Base-by-base conservation (phyloP, 2,329 filamentous ascomycete genomes). In the Talaromyces rugulosus region DNA sequence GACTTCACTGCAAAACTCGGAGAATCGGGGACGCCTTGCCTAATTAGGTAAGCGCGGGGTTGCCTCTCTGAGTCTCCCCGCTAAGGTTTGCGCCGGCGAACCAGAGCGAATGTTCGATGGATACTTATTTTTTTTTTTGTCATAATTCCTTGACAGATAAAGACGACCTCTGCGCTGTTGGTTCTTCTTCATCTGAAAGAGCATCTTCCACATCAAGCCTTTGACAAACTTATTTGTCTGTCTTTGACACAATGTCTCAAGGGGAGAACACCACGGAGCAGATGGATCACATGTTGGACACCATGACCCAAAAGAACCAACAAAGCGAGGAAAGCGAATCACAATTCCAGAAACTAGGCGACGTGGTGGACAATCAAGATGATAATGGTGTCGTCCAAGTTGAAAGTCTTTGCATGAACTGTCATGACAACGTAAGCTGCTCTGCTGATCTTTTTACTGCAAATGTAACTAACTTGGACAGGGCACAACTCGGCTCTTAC, bases 361-460 rank as follows among this genome's bases (percentile, higher is more conserved):
- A 77, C 60, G 64, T 77, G 50, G 73, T 76, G 14, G 73, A 77
- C 63, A 68, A 67, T 51, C 67, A 78, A 62, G 75, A 78, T 31
- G 76, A 78, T 44, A 75, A 71, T n/a, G 78, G 78, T 40, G 68
- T 79, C 5, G 77, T 80, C 67, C 69, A 77, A 56, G 67, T 82
- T 27, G 89, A 93, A 76, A 91, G 89, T 66, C 82, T 94, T 27
- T 94, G 90, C 81, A 93, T 94, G 90, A 92, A 91, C 80, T 94
- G 90, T 78, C 85, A 88, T 68, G 82, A 92, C 68, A 90, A 92
- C 82, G 89, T 90, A 80, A 60, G 65, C 53, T 36, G 28, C 47
- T 56, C 33, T 27, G 44, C 44, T 18, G 3, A 14, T 16, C 33
- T 27, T 50, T 42, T 34, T 12, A 23, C 23, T 58, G 58, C 57